Conservation (phyloP, 2,329 filamentous ascomycete genomes). For the Septoria linicola region DNA sequence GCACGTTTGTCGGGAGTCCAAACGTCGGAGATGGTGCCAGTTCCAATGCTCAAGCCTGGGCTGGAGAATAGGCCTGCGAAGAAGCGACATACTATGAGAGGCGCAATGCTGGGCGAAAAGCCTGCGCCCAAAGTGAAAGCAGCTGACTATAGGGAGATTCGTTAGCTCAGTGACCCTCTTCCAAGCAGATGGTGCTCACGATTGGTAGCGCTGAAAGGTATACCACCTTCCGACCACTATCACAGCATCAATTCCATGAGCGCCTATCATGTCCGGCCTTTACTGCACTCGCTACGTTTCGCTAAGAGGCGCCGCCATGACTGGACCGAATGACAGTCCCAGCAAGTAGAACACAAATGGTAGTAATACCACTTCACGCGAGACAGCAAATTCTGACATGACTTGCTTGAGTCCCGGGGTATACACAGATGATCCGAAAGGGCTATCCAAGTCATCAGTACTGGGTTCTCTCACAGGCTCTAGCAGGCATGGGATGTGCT, state of each 20-base stretch:
- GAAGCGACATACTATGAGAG: slow-evolving; percentile 59
- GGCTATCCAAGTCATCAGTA: too few relatives aligned
- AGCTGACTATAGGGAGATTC: too few relatives aligned
- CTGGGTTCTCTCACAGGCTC: too few relatives aligned
- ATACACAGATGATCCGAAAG: slow-evolving; percentile 33
- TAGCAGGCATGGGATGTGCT: too few relatives aligned
- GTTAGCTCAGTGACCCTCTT: too few relatives aligned
- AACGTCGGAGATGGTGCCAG: slow-evolving; percentile 25
- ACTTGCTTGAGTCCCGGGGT: slow-evolving; percentile 40
- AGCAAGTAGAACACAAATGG: slow-evolving; percentile 60
- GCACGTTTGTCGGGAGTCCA: slow-evolving; percentile 21
- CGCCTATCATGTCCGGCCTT: too few relatives aligned
- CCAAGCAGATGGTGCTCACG: too few relatives aligned
- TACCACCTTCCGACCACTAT: slow-evolving; percentile 55
- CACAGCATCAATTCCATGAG: too few relatives aligned
- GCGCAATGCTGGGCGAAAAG: slow-evolving; percentile 51
- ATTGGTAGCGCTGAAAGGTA: slow-evolving; percentile 51
- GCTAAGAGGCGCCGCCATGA: slow-evolving; percentile 57
- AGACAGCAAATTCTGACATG: slow-evolving; percentile 54
- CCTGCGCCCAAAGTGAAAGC: slow-evolving; percentile 59
- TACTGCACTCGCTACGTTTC: too few relatives aligned
- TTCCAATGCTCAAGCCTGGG: slow-evolving; percentile 48
- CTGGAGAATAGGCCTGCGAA: slow-evolving; percentile 71
- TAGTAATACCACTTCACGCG: slow-evolving; percentile 56
- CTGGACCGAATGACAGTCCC: slow-evolving; percentile 59